Percentiles rank a stretch among this genome's conserved stretches.
These are phyloP conservation scores for Senna tora DNA, from an alignment of 306 rosid species.

Conservation along the genomic window DNA sequence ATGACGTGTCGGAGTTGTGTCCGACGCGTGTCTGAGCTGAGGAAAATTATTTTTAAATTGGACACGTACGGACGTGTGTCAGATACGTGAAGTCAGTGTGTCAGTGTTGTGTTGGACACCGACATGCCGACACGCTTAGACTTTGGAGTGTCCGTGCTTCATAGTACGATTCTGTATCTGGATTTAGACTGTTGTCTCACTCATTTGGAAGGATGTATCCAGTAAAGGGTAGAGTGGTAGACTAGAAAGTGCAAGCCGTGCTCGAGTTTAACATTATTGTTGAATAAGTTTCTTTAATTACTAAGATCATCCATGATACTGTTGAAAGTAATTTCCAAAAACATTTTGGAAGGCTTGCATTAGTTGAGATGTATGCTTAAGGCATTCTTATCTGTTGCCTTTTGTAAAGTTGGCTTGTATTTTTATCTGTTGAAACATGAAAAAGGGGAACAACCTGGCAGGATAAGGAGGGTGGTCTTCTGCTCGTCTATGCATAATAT, in stretches of 20 bases:
- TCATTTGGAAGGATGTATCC: background rate
- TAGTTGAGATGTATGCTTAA: background rate
- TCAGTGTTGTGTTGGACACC: too few species aligned
- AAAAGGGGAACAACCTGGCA: background rate
- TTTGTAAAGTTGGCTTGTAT: background rate
- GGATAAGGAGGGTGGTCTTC: conserved; percentile 5
- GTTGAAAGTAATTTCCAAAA: background rate
- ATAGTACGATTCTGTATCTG: background rate
- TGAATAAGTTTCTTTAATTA: background rate
- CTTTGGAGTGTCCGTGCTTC: too few species aligned
- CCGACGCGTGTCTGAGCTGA: too few species aligned
- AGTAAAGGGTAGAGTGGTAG: too few species aligned
- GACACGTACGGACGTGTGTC: too few species aligned
- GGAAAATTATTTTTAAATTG: too few species aligned
- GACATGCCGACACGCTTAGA: too few species aligned
- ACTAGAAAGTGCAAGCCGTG: background rate
- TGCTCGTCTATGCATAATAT: background rate
- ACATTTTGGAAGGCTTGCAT: background rate
- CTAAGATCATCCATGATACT: background rate
- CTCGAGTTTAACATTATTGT: too few species aligned
- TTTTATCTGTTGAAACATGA: conserved; percentile 1
- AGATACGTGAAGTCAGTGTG: too few species aligned
- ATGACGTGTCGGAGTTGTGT: too few species aligned
- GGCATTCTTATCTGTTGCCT: background rate
- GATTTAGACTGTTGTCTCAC: background rate